These are phyloP conservation scores for Hansenula lynferdii DNA, from an alignment of 1,139 yeast species.

Conservation along the genomic window DNA sequence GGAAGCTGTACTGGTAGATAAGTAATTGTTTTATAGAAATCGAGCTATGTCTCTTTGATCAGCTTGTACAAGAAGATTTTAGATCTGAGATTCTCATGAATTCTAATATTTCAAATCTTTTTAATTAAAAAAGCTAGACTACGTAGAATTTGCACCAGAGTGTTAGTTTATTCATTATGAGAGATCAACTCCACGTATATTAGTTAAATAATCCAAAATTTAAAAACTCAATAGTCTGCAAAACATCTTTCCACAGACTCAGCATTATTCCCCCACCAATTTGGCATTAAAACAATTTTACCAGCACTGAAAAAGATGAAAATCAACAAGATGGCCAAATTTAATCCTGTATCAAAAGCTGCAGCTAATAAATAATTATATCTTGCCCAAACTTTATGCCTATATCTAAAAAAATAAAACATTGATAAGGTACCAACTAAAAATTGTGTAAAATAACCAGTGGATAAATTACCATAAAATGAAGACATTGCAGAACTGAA, in stretches of 20 bases:
- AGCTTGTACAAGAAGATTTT: no score
- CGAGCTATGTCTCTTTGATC: no score
- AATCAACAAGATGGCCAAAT: slow-evolving; percentile 34
- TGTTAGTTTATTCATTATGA: no score
- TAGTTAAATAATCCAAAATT: no score
- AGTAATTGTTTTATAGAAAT: no score
- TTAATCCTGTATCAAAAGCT: slow-evolving; percentile 46
- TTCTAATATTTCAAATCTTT: no score
- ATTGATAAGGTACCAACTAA: slow-evolving; percentile 42
- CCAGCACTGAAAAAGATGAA: slow-evolving; percentile 35
- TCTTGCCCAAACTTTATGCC: slow-evolving; percentile 34
- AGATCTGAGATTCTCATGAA: no score
- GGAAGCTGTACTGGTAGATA: no score
- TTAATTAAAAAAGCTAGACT: no score
- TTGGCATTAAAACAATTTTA: slow-evolving; percentile 30
- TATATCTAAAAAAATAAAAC: slow-evolving; percentile 38
- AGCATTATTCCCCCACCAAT: slow-evolving; percentile 47
- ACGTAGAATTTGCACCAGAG: no score
- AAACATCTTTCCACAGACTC: slow-evolving; percentile 41
- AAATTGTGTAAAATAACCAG: slow-evolving; percentile 44
- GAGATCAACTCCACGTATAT: no score
- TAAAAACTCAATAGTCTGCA: no score
- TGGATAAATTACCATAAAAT: slow-evolving; percentile 47
- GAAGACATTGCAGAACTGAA: slow-evolving; percentile 42
- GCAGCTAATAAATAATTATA: slow-evolving; percentile 46